phyloP scores from a whole-genome alignment of 495 filamentous ascomycete genomes.

The Tuber melanosporum region DNA sequence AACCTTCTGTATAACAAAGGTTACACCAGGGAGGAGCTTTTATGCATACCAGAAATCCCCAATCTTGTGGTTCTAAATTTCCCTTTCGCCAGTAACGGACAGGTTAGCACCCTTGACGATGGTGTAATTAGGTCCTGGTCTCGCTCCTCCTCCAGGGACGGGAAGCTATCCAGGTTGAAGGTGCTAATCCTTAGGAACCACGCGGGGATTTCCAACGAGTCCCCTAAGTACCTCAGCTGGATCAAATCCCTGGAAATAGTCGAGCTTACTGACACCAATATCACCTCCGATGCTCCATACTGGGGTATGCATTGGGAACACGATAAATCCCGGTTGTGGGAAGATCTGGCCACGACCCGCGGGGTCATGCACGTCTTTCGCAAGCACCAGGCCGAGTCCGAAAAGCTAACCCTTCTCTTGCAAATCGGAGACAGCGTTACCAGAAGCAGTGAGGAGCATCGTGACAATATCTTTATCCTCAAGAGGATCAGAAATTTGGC shows the following conservation, averaged over 20 bases:
- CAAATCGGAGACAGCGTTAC: slow-evolving; percentile 12
- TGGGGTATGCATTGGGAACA: slow-evolving; percentile 39
- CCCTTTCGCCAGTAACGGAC: slow-evolving; percentile 13
- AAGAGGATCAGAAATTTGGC: slow-evolving; percentile 10
- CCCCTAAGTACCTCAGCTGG: slow-evolving; percentile 36
- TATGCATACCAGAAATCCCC: slow-evolving; percentile 23
- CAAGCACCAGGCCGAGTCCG: background rate
- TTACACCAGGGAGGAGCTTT: slow-evolving; percentile 32
- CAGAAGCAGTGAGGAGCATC: background rate
- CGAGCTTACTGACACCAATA: slow-evolving; percentile 48
- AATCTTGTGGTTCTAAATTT: slow-evolving; percentile 29
- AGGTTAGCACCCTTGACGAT: slow-evolving; percentile 27
- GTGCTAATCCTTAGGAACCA: slow-evolving; percentile 30
- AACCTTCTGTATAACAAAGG: slow-evolving; percentile 24
- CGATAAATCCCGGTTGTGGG: slow-evolving; percentile 18
- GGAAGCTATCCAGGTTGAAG: slow-evolving; percentile 24
- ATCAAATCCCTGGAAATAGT: slow-evolving; percentile 54
- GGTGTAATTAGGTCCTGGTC: slow-evolving; percentile 31
- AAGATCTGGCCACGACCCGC: background rate
- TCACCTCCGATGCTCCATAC: slow-evolving; percentile 48
- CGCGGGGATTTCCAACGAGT: slow-evolving; percentile 18
- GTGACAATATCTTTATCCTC: background rate
- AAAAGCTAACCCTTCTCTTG: slow-evolving; percentile 17
- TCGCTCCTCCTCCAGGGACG: slow-evolving; percentile 24
- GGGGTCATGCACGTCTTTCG: background rate